These are phyloP conservation scores for Elsinoe fawcettii DNA, from an alignment of 2,329 filamentous ascomycete species.

Conservation along the genomic window DNA sequence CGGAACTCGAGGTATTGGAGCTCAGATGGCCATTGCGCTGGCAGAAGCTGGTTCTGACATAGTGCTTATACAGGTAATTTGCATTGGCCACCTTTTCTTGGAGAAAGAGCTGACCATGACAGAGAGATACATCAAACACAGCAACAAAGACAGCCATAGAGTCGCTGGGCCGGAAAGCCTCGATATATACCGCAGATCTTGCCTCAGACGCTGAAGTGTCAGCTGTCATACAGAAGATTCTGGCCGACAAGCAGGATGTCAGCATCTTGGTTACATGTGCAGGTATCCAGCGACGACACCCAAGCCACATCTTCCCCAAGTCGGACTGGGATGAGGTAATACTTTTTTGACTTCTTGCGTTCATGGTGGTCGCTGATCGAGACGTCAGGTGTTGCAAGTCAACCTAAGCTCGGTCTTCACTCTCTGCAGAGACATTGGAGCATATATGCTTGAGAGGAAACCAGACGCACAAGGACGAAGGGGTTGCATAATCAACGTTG, in stretches of 20 bases:
- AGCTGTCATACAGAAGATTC: constrained; percentile 39
- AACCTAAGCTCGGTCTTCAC: constrained; percentile 78
- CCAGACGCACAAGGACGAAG: constrained; percentile 46
- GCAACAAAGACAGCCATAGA: constrained; percentile 55
- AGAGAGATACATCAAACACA: constrained; percentile 49
- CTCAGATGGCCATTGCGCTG: constrained; percentile 36
- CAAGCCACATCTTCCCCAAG: constrained; percentile 25
- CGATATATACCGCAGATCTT: constrained; percentile 66
- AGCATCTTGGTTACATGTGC: constrained; percentile 27
- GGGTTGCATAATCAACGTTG: constrained; percentile 65
- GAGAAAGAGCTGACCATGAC: background rate
- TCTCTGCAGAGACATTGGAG: constrained; percentile 66
- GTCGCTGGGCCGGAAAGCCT: constrained; percentile 57
- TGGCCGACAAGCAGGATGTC: constrained; percentile 22
- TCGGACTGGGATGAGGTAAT: constrained; percentile 46
- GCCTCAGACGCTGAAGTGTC: constrained; percentile 51
- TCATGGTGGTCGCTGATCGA: too few species aligned
- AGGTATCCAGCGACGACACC: constrained; percentile 25
- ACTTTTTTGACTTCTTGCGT: too few species aligned
- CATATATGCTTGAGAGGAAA: constrained; percentile 61
- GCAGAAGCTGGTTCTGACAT: constrained; percentile 38
- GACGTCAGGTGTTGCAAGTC: constrained; percentile 53
- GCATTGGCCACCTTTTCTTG: background rate
- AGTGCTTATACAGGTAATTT: constrained; percentile 13
- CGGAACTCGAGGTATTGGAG: constrained; percentile 38